Percentiles rank a stretch among this genome's conserved stretches.
phyloP scores from a whole-genome alignment of 768 basidiomycete species.

The Auricularia cornea region DNA sequence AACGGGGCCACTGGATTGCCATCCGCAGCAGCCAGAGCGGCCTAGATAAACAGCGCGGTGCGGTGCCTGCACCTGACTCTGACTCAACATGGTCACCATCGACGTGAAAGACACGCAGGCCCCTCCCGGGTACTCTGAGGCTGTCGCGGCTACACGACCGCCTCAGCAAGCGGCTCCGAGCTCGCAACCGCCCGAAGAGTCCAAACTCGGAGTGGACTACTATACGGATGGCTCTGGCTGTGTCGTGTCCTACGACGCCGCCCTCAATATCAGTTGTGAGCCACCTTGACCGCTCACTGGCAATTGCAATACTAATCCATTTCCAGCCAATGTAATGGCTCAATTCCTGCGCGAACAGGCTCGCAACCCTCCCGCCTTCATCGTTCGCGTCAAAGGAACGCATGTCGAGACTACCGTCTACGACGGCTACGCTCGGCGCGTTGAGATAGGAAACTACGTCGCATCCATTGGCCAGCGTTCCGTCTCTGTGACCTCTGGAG shows the following conservation, averaged over 20 bases:
- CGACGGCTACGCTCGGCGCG: not conserved
- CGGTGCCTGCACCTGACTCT: no score
- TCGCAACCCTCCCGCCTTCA: constrained; percentile 33
- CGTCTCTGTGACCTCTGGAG: not conserved
- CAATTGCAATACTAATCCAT: not conserved
- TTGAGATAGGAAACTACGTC: not conserved
- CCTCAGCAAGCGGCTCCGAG: no score
- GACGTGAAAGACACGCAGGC: no score
- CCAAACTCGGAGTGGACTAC: constrained; percentile 28
- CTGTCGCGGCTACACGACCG: no score
- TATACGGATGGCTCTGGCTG: constrained; percentile 40
- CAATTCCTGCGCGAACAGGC: constrained; percentile 61
- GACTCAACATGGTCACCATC: no score
- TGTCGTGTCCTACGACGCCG: constrained; percentile 61
- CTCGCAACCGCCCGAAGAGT: not conserved
- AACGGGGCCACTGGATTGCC: no score
- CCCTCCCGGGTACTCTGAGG: no score
- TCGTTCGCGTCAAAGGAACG: constrained; percentile 43
- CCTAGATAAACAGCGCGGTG: no score
- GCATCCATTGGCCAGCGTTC: not conserved
- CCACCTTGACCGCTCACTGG: not conserved
- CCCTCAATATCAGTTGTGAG: constrained; percentile 57
- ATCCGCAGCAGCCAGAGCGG: no score
- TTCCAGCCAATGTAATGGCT: constrained; percentile 32
- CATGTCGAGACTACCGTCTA: constrained; percentile 38